phyloP scores from a whole-genome alignment of 202 grass and related monocot genomes.

The Zoysia matrella region DNA sequence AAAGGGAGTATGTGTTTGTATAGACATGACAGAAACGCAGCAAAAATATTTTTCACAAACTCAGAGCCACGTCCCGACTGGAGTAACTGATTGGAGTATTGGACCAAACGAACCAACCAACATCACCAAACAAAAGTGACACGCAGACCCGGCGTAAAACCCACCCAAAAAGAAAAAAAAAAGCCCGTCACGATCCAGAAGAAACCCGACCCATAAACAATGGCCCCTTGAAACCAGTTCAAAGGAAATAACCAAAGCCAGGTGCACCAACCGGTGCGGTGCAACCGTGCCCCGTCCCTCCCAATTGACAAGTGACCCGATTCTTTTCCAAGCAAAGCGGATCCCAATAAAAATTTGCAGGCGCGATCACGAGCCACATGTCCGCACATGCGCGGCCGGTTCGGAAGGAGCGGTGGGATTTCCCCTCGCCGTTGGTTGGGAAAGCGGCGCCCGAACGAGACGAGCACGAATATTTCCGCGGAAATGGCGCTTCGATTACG shows the following conservation, averaged over 20 bases:
- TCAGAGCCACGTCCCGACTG: slow-evolving; percentile 7
- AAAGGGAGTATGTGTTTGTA: background rate
- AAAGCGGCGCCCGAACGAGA: slow-evolving; percentile 6
- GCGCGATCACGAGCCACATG: slow-evolving; percentile 44
- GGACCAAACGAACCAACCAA: slow-evolving; percentile 9
- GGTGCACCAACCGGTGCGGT: slow-evolving; percentile 14
- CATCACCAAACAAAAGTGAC: slow-evolving; percentile 38
- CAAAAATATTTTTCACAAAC: background rate
- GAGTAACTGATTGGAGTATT: background rate
- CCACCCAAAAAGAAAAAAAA: background rate
- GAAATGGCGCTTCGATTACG: slow-evolving; percentile 12
- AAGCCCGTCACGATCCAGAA: background rate
- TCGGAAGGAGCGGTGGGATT: slow-evolving; percentile 28
- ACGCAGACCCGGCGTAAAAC: background rate
- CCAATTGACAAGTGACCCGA: slow-evolving; percentile 32
- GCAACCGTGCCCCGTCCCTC: background rate
- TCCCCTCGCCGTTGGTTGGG: slow-evolving; percentile 35
- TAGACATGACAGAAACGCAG: background rate
- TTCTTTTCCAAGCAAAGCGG: background rate
- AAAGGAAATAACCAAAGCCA: background rate
- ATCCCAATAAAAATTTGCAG: background rate
- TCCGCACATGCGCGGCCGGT: slow-evolving; percentile 51
- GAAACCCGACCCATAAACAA: no score
- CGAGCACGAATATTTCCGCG: slow-evolving; percentile 21
- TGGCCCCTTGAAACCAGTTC: background rate